Conservation (phyloP, 805 yeast genomes). For the Tetrapisispora fleetii region DNA sequence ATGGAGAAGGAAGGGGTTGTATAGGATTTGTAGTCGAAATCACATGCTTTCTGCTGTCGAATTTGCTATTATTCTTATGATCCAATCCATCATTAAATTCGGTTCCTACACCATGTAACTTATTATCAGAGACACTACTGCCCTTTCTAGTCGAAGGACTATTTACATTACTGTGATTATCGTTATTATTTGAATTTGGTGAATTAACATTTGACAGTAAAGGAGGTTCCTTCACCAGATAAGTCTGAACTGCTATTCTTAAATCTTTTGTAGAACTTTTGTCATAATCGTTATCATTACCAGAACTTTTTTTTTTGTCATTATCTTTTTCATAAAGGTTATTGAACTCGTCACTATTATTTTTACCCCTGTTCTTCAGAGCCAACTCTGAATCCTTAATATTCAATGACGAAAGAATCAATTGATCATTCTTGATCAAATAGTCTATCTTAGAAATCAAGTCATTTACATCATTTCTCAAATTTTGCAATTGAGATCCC, state of each 20-base stretch:
- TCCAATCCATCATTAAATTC: neutral
- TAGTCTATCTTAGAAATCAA: constrained; percentile 62
- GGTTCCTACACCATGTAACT: neutral
- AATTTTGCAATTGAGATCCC: constrained; percentile 78
- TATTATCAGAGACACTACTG: neutral
- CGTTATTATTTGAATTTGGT: constrained; percentile 3
- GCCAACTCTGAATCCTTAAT: neutral
- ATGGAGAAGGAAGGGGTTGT: constrained; percentile 24
- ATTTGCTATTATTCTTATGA: neutral
- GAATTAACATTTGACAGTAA: constrained; percentile 24
- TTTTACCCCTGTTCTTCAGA: neutral
- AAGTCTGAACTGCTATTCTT: constrained; percentile 34
- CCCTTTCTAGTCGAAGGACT: neutral
- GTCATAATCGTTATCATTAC: neutral
- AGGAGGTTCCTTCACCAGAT: constrained; percentile 36
- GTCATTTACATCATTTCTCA: constrained; percentile 79
- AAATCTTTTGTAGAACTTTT: neutral
- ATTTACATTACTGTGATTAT: neutral
- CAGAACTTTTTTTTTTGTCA: neutral
- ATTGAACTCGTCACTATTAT: neutral
- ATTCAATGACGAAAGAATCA: constrained; percentile 51
- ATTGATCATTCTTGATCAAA: constrained; percentile 53
- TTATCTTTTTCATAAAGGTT: neutral
- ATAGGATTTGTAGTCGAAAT: constrained; percentile 24
- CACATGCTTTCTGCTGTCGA: constrained; percentile 6